Evolutionary conservation across 441 rosid species (phyloP).

Genomic region (Kokia cookei): DNA sequence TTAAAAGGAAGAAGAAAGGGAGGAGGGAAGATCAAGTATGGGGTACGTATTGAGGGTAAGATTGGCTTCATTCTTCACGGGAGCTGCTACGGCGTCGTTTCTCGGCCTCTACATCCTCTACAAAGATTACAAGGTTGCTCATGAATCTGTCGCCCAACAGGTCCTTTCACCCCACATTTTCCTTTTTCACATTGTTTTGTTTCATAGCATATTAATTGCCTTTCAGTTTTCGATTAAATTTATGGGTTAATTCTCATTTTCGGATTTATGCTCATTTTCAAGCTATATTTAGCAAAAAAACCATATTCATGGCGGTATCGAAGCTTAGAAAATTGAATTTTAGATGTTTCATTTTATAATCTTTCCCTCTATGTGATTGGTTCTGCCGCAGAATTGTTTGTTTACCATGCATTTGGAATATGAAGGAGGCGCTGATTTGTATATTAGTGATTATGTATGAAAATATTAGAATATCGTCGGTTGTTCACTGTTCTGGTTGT

Average conservation of each 20-base stretch:
- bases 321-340: neutral
- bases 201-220: neutral
- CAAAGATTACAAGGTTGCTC: slow-evolving; percentile 78
- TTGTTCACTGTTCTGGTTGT: neutral
- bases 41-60: slow-evolving; percentile 87
- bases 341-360: neutral
- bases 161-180: slow-evolving; percentile 17
- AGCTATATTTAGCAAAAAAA: neutral
- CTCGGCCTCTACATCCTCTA: slow-evolving; percentile 64
- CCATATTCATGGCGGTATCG: neutral
- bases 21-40: slow-evolving; percentile 29
- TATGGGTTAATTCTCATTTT: neutral
- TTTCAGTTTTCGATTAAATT: neutral
- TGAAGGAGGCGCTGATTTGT: neutral
- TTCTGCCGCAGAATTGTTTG: neutral
- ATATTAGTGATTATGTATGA: neutral
- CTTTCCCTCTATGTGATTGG: neutral
- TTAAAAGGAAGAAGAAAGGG: neutral
- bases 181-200: neutral
- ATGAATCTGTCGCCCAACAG: slow-evolving; percentile 71
- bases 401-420: neutral
- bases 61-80: slow-evolving; percentile 88
- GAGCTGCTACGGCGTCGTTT: slow-evolving; percentile 80
- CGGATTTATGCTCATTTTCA: neutral
- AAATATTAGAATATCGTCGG: neutral